A percentile compares a stretch with the other conserved stretches of the same genome.
These are phyloP conservation scores for Venturia oleaginea DNA, from an alignment of 2,329 filamentous ascomycete species.

Conservation along the genomic window DNA sequence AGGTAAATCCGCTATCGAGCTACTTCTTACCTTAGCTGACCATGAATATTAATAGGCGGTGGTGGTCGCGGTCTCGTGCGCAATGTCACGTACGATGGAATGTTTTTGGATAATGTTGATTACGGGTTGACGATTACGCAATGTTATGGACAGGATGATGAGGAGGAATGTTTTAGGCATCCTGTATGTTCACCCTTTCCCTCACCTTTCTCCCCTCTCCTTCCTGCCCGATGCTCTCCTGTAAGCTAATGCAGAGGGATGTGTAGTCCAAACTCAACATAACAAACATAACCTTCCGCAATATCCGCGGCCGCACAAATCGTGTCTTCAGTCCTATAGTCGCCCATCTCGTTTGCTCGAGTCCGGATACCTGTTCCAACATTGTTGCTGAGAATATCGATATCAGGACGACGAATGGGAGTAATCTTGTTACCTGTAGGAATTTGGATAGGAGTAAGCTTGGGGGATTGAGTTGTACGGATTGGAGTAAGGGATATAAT, in stretches of 20 bases:
- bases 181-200: not conserved
- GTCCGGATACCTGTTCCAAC: not conserved
- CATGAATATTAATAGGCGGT: too few species aligned
- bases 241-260: not conserved
- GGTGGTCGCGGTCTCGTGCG: conserved; percentile 49
- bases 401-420: not conserved
- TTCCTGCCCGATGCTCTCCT: not conserved
- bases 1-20: too few species aligned
- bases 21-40: too few species aligned
- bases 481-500: conserved; percentile 2
- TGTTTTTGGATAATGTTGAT: conserved; percentile 50
- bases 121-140: conserved; percentile 51
- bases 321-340: not conserved
- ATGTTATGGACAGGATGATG: conserved; percentile 37
- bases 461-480: not conserved
- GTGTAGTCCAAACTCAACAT: conserved; percentile 43
- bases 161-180: conserved; percentile 45
- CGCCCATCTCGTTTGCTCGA: not conserved
- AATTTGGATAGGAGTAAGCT: conserved; percentile 1
- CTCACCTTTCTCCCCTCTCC: not conserved
- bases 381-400: conserved; percentile 3
- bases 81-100: conserved; percentile 54
- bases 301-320: not conserved
- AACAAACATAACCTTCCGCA: conserved; percentile 37
- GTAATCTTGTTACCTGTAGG: conserved; percentile 4